Evolutionary conservation across 805 yeast genomes (phyloP), one percentile per base, ranked within the genome.

Genomic region (Hemisphaericaspora nanyangensis): DNA sequence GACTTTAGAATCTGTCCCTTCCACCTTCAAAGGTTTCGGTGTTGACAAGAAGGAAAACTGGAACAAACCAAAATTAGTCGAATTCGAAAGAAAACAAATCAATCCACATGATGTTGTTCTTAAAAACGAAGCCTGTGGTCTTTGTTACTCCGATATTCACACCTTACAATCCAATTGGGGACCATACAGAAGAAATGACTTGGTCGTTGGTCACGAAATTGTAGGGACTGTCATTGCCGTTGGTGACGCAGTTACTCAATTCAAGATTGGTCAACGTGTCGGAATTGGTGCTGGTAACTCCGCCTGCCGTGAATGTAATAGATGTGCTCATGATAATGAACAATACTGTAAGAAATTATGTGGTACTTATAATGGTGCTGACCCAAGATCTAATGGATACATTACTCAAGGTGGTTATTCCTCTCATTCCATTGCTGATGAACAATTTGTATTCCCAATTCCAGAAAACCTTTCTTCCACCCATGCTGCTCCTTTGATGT

Each of bases 261-360:
- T 63, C 65, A 74, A 69, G 53, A 54, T 81, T 19, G 95, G 95
- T 38, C 82, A 87, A 47, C 69, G 86, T 45, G 95, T 83, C 18
- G 95, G 93, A 36, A 74, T 84, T 35, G 95, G 95, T 50, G 91
- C 93, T 17, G 79, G 74, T 52, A 66, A 72, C 17, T 67, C 63
- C 36, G 66, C 83, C 20, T 85, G 95, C 65, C 62, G 73, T 43
- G 66, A 75, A 13, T 86, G 95, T 63, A 50, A 65, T 35, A 66
- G 77, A 54, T 86, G 79, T 51, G 33, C 47, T 7, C n/a, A 35
- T 24, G 58, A 57, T 37, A 55, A 60, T 42, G 71, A 69, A 47
- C 65, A 63, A 40, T 77, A 76, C 65, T 85, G 95, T 64, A 39
- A 45, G 12, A 55, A 68, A 13, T 58, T 63, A 35, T 68, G 68